Base-by-base conservation (phyloP, 1,284 basidiomycete species). In the Rhodotorula sp. region DNA sequence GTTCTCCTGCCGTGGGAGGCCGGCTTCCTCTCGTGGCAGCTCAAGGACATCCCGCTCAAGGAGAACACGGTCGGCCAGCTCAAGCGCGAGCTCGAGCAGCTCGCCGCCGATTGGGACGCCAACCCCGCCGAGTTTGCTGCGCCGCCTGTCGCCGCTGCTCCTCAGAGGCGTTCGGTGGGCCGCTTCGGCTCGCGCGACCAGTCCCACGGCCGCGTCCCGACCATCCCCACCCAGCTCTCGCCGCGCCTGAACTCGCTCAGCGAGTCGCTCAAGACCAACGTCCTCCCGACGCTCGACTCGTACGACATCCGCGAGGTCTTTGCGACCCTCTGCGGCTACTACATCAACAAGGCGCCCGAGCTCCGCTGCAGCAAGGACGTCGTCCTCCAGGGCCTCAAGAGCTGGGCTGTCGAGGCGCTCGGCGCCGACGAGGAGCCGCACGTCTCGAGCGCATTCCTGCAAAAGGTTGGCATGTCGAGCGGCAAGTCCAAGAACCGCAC, bases 1-100 rank as follows among this genome's bases (percentile, higher is more conserved):
- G 85, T 99, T 28, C 83, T 98, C 30, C 82, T 90, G 16, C 89
- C 90, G 18, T 95, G 87, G 84, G 95, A 99, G 80, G 80, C 83
- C 44, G 86, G 85, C 16, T 97, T 90, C 80, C 81, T 92, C 68
- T 83, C 83, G 18, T 84, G 84, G 79, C 82, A 87, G 73, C 83
- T 97, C 53, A 82, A 83, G 16, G 84, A 87, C 54, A 84, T 96
- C 50, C 90, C 92, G 0, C 81, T 96, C 66, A 86, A 89, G 76
- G 82, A 86, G 20, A 76, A 89, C 40, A 81, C 85, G 0, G 79
- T 83, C 34, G 80, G 81, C 30, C 85, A 87, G 44, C 79, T 91
- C 46, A 76, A 81, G 40, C 75, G 80, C 1, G 84, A 89, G 70
- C 78, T 90, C 4, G 75, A 79, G 20, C 82, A 80, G 40, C 82